Conservation (phyloP, 306 rosid genomes). For the Abrus precatorius region DNA sequence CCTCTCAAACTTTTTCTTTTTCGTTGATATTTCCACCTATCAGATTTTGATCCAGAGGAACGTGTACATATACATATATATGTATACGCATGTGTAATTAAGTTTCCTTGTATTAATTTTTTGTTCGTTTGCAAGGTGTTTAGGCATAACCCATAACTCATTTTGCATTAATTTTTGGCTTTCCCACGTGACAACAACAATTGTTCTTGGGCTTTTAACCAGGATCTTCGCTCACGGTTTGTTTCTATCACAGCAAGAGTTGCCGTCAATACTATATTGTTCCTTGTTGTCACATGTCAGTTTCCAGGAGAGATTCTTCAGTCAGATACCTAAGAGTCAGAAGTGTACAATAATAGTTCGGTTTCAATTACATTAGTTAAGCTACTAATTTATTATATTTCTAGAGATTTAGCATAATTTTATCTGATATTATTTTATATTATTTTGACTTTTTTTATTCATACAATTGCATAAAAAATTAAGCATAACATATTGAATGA, state of each 20-base stretch:
- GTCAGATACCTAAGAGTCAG: background rate
- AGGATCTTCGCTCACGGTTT: constrained; percentile 39
- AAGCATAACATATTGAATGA: too few species aligned
- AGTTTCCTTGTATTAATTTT: too few species aligned
- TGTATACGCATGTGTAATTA: too few species aligned
- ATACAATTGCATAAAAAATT: too few species aligned
- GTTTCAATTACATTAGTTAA: too few species aligned
- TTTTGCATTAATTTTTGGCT: constrained; percentile 22
- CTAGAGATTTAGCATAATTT: too few species aligned
- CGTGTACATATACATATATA: constrained; percentile 12
- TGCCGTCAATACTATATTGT: background rate
- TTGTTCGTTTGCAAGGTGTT: too few species aligned
- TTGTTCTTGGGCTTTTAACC: constrained; percentile 39
- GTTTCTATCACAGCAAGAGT: constrained; percentile 41
- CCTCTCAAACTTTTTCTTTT: background rate
- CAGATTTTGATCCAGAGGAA: constrained; percentile 37
- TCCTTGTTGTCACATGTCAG: constrained; percentile 40
- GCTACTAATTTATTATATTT: too few species aligned
- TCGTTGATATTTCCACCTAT: background rate
- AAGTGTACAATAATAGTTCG: too few species aligned
- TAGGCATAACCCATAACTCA: background rate
- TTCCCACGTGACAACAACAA: constrained; percentile 19
- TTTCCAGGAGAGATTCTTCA: constrained; percentile 39
- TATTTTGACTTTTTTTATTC: too few species aligned
- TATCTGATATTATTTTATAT: too few species aligned